Evolutionary conservation across 179 eudicot genomes (phyloP), one percentile per base, ranked within the genome.

Genomic region (Pouteria campechiana): DNA sequence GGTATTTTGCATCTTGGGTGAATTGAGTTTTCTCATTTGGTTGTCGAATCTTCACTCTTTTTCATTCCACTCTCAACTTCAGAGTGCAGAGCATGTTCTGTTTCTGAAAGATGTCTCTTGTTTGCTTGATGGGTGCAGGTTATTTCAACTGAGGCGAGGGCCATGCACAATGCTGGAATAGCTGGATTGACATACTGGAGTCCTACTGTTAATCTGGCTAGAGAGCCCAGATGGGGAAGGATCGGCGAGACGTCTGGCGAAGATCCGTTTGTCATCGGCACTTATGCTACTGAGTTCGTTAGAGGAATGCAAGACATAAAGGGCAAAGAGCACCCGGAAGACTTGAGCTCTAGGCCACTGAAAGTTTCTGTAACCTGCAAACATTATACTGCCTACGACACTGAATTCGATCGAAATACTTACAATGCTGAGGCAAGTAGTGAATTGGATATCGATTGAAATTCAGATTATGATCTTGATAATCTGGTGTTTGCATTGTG

Each of bases 231-330:
- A 24, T 77, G 85, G 85, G 85, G 81, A 3, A 44, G 84, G 20
- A 79, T 76, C 0, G 79, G 73, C 41, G 84, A 76, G 57, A 73
- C 84, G 32, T 78, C 85, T 1, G 85, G 85, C 8, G 85, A 78
- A 29, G 81, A 78, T 44, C 85, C 81, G 11, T 33, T 70, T 13
- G 68, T 78, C 18, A 78, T 70, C 18, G 59, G 70, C 17, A 52
- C 32, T 16, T 78, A 74, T 41, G 81, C 63, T 9, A 70, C 68
- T 6, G 55, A 51, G 3, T 74, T 69, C 32, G 81, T 77, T 0
- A 44, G 61, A 21, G 85, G 85, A 3, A 32, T 78, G 30, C 85
- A 78, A 42, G 66, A 53, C 17, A 45, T 54, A 17, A 39, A 40
- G 13, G 58, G 53, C n/a, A n/a, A 14, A 3, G 59, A 48, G 1